Percentiles rank a stretch among this genome's conserved stretches.
phyloP scores from a whole-genome alignment of 805 yeast species.

The Metschnikowia dekortorum region DNA sequence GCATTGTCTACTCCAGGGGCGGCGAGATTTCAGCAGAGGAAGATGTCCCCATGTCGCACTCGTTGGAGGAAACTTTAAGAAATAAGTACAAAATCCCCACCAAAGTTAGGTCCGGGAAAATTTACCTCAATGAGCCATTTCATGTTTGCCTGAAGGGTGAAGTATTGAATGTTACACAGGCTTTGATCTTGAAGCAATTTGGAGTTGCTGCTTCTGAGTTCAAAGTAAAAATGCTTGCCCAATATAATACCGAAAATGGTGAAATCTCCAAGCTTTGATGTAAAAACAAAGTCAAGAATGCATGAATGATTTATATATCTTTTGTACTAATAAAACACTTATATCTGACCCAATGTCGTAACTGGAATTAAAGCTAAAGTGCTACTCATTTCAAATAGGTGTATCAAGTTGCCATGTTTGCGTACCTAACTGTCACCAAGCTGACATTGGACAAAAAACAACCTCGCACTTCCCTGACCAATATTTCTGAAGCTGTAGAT shows the following conservation, averaged over 20 bases:
- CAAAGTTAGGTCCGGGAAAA: constrained; percentile 83
- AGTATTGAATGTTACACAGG: constrained; percentile 81
- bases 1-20: constrained; percentile 90
- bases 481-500: constrained; percentile 63
- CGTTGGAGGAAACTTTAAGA: constrained; percentile 90
- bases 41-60: constrained; percentile 95
- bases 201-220: constrained; percentile 94
- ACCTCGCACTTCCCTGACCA: constrained; percentile 51
- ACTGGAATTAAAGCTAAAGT: not conserved
- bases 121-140: constrained; percentile 69
- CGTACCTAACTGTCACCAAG: not conserved
- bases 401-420: too few relatives aligned
- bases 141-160: constrained; percentile 79
- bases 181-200: constrained; percentile 86
- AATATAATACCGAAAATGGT: constrained; percentile 60
- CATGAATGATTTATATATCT: not conserved
- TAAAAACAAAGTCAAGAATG: not conserved
- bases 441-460: constrained; percentile 74
- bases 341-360: not conserved
- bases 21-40: constrained; percentile 88
- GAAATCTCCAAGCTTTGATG: constrained; percentile 22
- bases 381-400: not conserved
- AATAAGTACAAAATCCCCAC: constrained; percentile 89
- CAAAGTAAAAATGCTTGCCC: constrained; percentile 74
- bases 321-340: not conserved